phyloP scores from a whole-genome alignment of 148 eudicot genomes.

The Spergularia bocconei region DNA sequence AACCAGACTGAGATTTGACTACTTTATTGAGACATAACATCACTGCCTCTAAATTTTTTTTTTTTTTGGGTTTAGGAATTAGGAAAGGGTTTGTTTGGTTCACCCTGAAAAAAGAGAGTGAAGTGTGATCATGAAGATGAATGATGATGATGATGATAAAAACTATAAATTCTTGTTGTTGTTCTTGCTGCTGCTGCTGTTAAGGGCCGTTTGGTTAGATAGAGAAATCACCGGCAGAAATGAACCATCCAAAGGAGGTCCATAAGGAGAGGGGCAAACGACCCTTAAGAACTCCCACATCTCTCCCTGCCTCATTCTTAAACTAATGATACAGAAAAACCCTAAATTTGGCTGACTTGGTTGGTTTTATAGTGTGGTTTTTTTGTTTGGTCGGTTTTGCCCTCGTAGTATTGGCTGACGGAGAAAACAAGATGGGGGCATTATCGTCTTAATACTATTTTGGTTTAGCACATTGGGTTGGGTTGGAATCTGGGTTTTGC shows the following conservation, averaged over 20 bases:
- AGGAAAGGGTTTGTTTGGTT: too few relatives aligned
- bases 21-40: not conserved
- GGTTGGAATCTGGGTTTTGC: too few relatives aligned
- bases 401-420: too few relatives aligned
- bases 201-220: not conserved
- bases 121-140: not conserved
- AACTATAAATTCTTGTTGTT: not conserved
- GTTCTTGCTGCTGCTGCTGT: not conserved
- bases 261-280: conserved; percentile 13
- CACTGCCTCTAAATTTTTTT: not conserved
- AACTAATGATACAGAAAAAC: not conserved
- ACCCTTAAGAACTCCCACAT: conserved; percentile 2
- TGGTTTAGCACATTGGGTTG: too few relatives aligned
- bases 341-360: not conserved
- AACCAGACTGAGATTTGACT: not conserved
- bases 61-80: not conserved
- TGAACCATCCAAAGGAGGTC: not conserved
- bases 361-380: not conserved
- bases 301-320: conserved; percentile 14
- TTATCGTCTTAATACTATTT: not conserved
- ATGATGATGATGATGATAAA: not conserved
- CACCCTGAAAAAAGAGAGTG: not conserved
- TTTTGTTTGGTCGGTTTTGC: not conserved
- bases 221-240: not conserved
- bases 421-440: not conserved